A percentile compares a stretch with the other conserved stretches of the same genome.
Conservation (phyloP, 768 basidiomycete species). For the Pulveroboletus frians region DNA sequence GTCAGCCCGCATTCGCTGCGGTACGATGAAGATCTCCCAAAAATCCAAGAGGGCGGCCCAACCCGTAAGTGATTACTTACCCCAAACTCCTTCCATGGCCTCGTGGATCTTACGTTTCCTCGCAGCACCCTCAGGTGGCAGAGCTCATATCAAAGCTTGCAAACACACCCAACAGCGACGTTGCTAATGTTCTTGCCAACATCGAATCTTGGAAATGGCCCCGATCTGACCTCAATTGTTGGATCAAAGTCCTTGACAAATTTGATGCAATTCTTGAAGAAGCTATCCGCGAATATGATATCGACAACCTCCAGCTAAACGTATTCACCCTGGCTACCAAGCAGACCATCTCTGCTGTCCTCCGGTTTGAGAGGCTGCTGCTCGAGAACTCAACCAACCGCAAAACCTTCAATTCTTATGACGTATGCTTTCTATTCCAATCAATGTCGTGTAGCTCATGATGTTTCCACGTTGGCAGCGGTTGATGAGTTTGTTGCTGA, state of each 20-base stretch:
- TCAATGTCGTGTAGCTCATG: neutral
- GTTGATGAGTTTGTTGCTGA: slow-evolving; percentile 80
- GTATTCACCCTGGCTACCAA: slow-evolving; percentile 74
- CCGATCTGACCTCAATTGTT: slow-evolving; percentile 92
- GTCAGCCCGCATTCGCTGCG: slow-evolving; percentile 42
- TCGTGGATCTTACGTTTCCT: slow-evolving; percentile 7
- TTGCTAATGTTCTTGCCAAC: slow-evolving; percentile 58
- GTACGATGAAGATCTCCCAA: slow-evolving; percentile 82
- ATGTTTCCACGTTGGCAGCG: slow-evolving; percentile 48
- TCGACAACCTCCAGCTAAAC: slow-evolving; percentile 79
- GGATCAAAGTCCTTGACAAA: slow-evolving; percentile 94
- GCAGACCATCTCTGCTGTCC: slow-evolving; percentile 70
- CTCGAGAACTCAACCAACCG: slow-evolving; percentile 97
- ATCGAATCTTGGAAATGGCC: slow-evolving; percentile 92
- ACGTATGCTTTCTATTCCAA: slow-evolving; percentile 55
- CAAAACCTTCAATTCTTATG: slow-evolving; percentile 94
- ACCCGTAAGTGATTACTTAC: slow-evolving; percentile 50
- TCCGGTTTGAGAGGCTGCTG: slow-evolving; percentile 83
- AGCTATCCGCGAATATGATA: slow-evolving; percentile 76
- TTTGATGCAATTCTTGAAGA: slow-evolving; percentile 88
- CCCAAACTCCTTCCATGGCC: slow-evolving; percentile 1
- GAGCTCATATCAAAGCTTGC: slow-evolving; percentile 71
- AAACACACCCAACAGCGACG: slow-evolving; percentile 63
- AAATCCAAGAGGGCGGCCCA: slow-evolving; percentile 77
- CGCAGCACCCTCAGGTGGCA: slow-evolving; percentile 71